Percentiles rank a stretch among this genome's conserved stretches.
Evolutionary conservation across 805 yeast genomes (phyloP).

Genomic region (Monosporozyma siamensis): DNA sequence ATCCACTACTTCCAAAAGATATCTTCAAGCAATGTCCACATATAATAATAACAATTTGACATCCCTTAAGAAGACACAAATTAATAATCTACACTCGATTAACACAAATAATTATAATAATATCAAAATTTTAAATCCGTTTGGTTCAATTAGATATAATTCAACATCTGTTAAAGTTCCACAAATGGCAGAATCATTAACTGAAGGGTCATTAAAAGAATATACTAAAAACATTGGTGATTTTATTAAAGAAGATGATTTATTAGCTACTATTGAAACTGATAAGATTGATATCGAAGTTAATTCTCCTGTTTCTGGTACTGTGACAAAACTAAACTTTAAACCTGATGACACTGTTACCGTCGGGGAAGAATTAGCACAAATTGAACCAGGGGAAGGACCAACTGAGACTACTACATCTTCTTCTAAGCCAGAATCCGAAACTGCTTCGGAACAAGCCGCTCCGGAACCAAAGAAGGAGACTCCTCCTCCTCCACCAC

Average conservation of each 20-base stretch:
- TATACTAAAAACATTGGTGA: constrained; percentile 77
- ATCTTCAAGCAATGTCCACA: background rate
- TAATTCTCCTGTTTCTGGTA: constrained; percentile 88
- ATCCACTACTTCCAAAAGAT: background rate
- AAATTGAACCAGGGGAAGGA: constrained; percentile 70
- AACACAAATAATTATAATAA: background rate
- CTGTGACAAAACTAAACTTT: constrained; percentile 73
- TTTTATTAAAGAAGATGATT: constrained; percentile 75
- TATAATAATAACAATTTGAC: background rate
- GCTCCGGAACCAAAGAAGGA: constrained; percentile 27
- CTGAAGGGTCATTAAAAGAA: constrained; percentile 85
- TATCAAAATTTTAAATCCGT: background rate
- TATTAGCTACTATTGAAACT: constrained; percentile 93
- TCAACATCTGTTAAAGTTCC: constrained; percentile 75
- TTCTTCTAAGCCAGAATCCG: constrained; percentile 17
- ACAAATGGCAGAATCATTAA: constrained; percentile 96
- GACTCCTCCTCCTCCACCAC: constrained; percentile 14
- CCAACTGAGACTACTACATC: constrained; percentile 40
- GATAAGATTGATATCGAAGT: constrained; percentile 98
- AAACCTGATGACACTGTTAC: constrained; percentile 85
- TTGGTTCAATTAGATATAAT: constrained; percentile 23
- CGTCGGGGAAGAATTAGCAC: constrained; percentile 87
- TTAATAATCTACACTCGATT: too few species aligned
- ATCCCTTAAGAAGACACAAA: too few species aligned
- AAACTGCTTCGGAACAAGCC: constrained; percentile 31